Percentiles rank a stretch among this genome's conserved stretches.
Conservation (phyloP, 1,284 basidiomycete genomes). For the Xerocomus nothofagi region DNA sequence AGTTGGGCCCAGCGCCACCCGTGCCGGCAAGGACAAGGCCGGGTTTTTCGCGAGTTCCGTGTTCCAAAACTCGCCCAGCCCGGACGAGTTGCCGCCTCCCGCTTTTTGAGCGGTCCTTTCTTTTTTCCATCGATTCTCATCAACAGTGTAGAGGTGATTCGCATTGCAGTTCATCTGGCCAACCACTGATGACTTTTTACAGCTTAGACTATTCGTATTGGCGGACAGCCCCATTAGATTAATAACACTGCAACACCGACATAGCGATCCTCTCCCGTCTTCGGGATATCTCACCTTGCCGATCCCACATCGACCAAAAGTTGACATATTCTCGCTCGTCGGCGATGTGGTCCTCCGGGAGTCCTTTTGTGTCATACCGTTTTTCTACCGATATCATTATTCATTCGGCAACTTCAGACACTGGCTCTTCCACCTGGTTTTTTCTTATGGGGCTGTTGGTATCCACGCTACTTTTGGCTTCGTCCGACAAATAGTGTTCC, state of each 20-base stretch:
- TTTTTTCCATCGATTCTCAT: constrained; percentile 29
- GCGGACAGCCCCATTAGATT: constrained; percentile 36
- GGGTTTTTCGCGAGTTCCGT: constrained; percentile 72
- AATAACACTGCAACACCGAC: constrained; percentile 33
- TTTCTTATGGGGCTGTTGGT: constrained; percentile 35
- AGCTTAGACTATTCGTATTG: constrained; percentile 33
- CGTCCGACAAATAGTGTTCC: constrained; percentile 35
- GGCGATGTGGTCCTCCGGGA: constrained; percentile 18
- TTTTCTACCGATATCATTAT: constrained; percentile 46
- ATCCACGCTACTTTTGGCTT: constrained; percentile 33
- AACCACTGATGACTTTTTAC: background rate
- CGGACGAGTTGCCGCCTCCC: constrained; percentile 71
- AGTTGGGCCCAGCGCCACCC: constrained; percentile 26
- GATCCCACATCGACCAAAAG: constrained; percentile 3
- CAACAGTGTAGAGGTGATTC: constrained; percentile 43
- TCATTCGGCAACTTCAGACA: constrained; percentile 41
- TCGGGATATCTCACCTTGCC: constrained; percentile 15
- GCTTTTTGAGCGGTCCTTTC: constrained; percentile 46
- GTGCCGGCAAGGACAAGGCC: constrained; percentile 33
- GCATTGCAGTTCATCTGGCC: fast-evolving
- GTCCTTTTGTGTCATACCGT: constrained; percentile 29
- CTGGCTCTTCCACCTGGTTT: constrained; percentile 26
- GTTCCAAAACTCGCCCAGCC: constrained; percentile 80
- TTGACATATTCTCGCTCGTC: constrained; percentile 10
- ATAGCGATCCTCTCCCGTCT: constrained; percentile 21